phyloP scores from a whole-genome alignment of 106 monocot species.

The Allium sativum region DNA sequence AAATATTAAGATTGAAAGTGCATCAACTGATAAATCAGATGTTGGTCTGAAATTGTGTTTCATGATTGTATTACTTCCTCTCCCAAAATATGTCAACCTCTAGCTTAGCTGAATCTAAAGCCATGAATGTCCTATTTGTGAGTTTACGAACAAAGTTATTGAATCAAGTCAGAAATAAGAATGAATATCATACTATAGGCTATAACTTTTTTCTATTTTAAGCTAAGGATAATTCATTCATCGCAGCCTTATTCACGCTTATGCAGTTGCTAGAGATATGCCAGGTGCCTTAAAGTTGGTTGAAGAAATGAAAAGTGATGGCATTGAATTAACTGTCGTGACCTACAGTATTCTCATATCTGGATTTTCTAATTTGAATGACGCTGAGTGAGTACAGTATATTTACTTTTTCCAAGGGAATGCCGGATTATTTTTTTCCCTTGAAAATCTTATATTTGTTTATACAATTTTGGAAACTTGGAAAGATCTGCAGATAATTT shows the following conservation, averaged over 20 bases:
- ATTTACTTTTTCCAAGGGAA: background rate
- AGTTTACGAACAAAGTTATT: too few species aligned
- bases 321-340: conserved; percentile 71
- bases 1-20: too few species aligned
- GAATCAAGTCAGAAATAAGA: too few species aligned
- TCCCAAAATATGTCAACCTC: too few species aligned
- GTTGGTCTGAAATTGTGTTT: too few species aligned
- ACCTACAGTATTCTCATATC: conserved; percentile 86
- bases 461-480: conserved; percentile 25
- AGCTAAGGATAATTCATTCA: conserved; percentile 56
- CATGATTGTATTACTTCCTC: too few species aligned
- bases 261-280: conserved; percentile 99
- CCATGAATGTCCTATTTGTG: too few species aligned
- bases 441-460: conserved; percentile 4
- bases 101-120: too few species aligned
- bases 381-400: conserved; percentile 61
- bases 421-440: too few species aligned
- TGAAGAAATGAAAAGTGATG: conserved; percentile 92
- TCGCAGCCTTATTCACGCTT: conserved; percentile 99
- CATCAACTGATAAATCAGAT: too few species aligned
- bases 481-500: conserved; percentile 86
- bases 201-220: background rate
- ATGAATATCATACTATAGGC: too few species aligned
- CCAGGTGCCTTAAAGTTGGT: conserved; percentile 77
- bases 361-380: conserved; percentile 66